Percentiles rank a stretch among this genome's conserved stretches.
Evolutionary conservation across 495 filamentous ascomycete species (phyloP).

Genomic region (Neurospora discreta): DNA sequence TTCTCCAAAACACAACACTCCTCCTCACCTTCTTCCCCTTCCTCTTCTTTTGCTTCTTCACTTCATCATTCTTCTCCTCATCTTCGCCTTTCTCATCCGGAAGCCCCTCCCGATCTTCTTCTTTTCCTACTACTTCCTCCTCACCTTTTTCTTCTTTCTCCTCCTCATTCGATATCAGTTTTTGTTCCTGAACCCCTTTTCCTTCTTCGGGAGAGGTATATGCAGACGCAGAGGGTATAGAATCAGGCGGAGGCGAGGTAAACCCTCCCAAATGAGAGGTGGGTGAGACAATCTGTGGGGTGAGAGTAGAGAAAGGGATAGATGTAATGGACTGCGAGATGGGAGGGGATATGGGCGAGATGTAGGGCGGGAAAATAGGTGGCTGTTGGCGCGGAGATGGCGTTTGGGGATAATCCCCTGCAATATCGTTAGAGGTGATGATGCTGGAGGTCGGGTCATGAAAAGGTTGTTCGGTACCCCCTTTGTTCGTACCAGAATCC

Average conservation of each 20-base stretch:
- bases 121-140: neutral
- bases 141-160: neutral
- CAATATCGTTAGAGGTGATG: neutral
- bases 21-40: neutral
- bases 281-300: neutral
- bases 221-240: neutral
- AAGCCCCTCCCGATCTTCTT: neutral
- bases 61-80: neutral
- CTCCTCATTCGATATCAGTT: neutral
- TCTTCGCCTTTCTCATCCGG: neutral
- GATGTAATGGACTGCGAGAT: neutral
- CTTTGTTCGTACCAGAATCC: fast-evolving
- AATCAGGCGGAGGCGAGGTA: neutral
- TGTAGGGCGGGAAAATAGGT: neutral
- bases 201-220: neutral
- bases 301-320: neutral
- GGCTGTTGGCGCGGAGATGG: neutral
- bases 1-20: neutral
- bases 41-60: neutral
- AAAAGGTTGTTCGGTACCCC: neutral
- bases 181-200: too few relatives aligned
- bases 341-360: neutral
- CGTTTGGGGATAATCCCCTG: neutral
- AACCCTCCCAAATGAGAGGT: neutral
- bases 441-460: neutral